Evolutionary conservation across 2,329 filamentous ascomycete genomes (phyloP).

Genomic region (Ophiognomonia clavigignenti-juglandacearum): DNA sequence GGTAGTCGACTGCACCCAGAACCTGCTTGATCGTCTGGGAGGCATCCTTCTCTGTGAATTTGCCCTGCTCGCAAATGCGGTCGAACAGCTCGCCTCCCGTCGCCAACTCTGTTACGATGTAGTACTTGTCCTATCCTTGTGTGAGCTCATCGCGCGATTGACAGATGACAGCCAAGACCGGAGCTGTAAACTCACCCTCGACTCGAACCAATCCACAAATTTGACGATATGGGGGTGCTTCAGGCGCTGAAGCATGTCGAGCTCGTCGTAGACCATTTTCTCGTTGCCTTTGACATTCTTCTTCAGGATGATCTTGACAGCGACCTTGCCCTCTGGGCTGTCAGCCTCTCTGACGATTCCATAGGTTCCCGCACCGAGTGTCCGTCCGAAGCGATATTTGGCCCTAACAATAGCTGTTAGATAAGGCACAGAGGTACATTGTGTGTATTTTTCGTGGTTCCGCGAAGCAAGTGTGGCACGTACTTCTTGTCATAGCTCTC

Average conservation of each 20-base stretch:
- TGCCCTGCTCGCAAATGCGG: slow-evolving; percentile 94
- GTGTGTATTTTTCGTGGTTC: slow-evolving; percentile 18
- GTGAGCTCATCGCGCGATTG: neutral
- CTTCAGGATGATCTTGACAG: slow-evolving; percentile 98
- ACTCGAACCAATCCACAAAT: slow-evolving; percentile 99
- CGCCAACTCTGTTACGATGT: slow-evolving; percentile 95
- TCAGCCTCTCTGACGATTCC: slow-evolving; percentile 97
- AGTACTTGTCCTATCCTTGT: slow-evolving; percentile 83
- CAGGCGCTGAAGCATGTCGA: slow-evolving; percentile 86
- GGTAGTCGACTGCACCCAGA: slow-evolving; percentile 86
- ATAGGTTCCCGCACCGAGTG: slow-evolving; percentile 94
- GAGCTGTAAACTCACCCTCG: slow-evolving; percentile 62
- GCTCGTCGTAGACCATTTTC: slow-evolving; percentile 96
- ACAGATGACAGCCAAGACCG: neutral
- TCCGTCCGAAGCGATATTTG: slow-evolving; percentile 88
- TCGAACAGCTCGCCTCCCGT: slow-evolving; percentile 97
- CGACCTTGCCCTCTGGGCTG: slow-evolving; percentile 75
- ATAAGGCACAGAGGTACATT: slow-evolving; percentile 13
- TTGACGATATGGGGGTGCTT: slow-evolving; percentile 94
- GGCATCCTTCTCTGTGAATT: slow-evolving; percentile 97
- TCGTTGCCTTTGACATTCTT: slow-evolving; percentile 99
- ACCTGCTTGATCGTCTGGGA: slow-evolving; percentile 94
- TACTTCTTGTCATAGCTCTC: slow-evolving; percentile 99
- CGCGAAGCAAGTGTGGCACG: slow-evolving; percentile 23
- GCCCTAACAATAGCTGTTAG: slow-evolving; percentile 45